Evolutionary conservation across 305 asterid genomes (phyloP).

Genomic region (Ajuga reptans): DNA sequence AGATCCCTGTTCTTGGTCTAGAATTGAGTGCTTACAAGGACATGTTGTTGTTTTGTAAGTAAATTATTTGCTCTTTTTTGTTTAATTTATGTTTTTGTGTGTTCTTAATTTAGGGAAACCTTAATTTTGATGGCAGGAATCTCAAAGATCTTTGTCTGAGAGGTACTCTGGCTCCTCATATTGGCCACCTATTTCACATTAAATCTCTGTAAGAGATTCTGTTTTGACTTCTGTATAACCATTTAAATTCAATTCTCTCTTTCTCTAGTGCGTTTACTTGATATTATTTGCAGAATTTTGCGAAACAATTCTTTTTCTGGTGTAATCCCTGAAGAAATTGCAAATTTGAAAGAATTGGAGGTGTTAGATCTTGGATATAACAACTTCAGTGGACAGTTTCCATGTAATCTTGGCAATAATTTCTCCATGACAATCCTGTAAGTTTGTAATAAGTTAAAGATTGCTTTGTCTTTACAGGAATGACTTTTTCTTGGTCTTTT

Average conservation of each 20-base stretch:
- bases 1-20: slow-evolving; percentile 78
- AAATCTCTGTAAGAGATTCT: slow-evolving; percentile 54
- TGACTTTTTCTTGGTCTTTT: slow-evolving; percentile 5
- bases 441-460: slow-evolving; percentile 22
- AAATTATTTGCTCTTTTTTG: slow-evolving; percentile 9
- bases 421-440: slow-evolving; percentile 43
- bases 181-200: slow-evolving; percentile 50
- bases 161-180: slow-evolving; percentile 70
- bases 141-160: slow-evolving; percentile 62
- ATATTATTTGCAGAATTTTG: slow-evolving; percentile 44
- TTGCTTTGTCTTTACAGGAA: slow-evolving; percentile 6
- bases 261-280: neutral
- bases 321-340: slow-evolving; percentile 51
- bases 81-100: neutral
- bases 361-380: slow-evolving; percentile 69
- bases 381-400: slow-evolving; percentile 59
- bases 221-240: neutral
- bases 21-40: slow-evolving; percentile 69
- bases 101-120: neutral
- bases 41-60: slow-evolving; percentile 66
- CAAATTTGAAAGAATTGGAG: slow-evolving; percentile 48
- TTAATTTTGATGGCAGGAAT: slow-evolving; percentile 40
- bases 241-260: neutral
- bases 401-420: slow-evolving; percentile 42
- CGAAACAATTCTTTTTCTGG: slow-evolving; percentile 78